Evolutionary conservation across 371 early-diverging fungal genomes (phyloP).

Genomic region (Mortierella sp.): DNA sequence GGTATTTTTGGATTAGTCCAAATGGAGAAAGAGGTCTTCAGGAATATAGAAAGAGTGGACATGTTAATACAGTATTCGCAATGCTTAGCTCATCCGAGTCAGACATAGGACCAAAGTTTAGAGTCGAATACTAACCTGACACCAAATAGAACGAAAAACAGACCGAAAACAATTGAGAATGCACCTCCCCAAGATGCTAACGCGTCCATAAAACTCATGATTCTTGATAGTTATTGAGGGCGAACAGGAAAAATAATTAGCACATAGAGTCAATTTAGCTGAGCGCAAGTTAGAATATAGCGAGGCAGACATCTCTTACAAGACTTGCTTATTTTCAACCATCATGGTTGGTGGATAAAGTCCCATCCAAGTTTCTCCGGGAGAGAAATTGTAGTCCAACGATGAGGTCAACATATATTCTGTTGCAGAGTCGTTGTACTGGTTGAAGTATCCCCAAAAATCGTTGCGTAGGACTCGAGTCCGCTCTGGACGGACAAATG

Average conservation of each 20-base stretch:
- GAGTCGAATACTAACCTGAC: neutral
- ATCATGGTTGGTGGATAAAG: neutral
- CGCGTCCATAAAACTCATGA: too few species aligned
- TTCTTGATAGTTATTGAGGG: too few species aligned
- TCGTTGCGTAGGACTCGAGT: neutral
- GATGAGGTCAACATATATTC: neutral
- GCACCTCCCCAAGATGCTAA: constrained; percentile 8
- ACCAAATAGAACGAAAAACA: constrained; percentile 7
- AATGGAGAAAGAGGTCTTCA: constrained; percentile 2
- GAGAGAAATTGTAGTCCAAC: neutral
- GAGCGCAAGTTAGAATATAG: too few species aligned
- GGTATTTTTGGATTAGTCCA: constrained; percentile 8
- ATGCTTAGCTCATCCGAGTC: too few species aligned
- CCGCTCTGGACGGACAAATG: neutral
- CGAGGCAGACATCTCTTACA: constrained; percentile 6
- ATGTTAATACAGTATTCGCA: too few species aligned
- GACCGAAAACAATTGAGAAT: neutral
- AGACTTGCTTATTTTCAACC: neutral
- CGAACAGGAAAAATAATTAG: too few species aligned
- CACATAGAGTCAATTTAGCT: too few species aligned
- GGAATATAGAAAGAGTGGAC: neutral
- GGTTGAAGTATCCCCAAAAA: neutral
- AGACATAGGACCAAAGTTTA: too few species aligned
- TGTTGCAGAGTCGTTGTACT: neutral
- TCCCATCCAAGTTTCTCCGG: too few species aligned